Percentiles rank a stretch among this genome's conserved stretches.
Evolutionary conservation across 176 grass and related monocot species (phyloP).

Genomic region (Musa schizocarpa): DNA sequence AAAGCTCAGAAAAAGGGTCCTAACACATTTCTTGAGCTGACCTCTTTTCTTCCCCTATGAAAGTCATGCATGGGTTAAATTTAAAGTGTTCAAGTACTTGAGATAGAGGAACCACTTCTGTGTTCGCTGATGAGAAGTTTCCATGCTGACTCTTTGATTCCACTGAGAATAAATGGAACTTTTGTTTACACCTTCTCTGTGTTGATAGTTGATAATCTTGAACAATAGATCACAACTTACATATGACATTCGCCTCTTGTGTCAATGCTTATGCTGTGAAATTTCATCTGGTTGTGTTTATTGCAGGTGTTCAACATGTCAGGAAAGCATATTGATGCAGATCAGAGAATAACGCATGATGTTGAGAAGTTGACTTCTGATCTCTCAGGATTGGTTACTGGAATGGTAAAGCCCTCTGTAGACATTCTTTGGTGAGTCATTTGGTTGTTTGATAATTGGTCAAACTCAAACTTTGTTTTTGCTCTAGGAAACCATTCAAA

Average conservation of each 20-base stretch:
- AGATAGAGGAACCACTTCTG: background rate
- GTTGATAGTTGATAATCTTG: background rate
- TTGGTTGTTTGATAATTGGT: conserved; percentile 5
- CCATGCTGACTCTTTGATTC: background rate
- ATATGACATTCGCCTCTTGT: no score
- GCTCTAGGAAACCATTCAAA: conserved; percentile 6
- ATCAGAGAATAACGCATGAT: conserved; percentile 87
- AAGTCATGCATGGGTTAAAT: background rate
- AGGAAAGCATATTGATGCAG: conserved; percentile 78
- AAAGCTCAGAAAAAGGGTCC: no score
- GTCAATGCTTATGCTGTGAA: background rate
- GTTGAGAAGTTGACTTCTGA: conserved; percentile 95
- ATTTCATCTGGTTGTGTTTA: conserved; percentile 17
- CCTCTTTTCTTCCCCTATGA: background rate
- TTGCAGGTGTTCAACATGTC: conserved; percentile 89
- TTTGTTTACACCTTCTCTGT: background rate
- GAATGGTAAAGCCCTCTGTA: conserved; percentile 91
- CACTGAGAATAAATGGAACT: background rate
- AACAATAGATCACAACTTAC: no score
- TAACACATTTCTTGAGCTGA: no score
- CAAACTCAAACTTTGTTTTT: conserved; percentile 12
- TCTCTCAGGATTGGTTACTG: conserved; percentile 91
- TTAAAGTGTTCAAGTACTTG: background rate
- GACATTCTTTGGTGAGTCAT: conserved; percentile 91
- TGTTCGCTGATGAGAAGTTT: background rate